phyloP scores from a whole-genome alignment of 2,329 filamentous ascomycete species.

The Diaporthe humulicola region DNA sequence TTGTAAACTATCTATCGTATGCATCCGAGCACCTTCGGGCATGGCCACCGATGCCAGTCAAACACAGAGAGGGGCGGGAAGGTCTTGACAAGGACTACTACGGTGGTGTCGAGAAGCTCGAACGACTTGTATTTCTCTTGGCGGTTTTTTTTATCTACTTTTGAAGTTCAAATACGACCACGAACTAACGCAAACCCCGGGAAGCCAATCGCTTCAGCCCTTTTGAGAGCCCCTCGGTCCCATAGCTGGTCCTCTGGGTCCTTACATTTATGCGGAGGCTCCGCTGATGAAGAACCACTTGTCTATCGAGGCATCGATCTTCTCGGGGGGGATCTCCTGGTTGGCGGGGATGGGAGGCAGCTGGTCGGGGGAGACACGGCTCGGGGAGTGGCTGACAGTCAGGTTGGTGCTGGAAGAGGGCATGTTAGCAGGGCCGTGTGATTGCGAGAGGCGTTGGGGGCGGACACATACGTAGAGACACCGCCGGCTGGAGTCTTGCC shows the following conservation, averaged over 20 bases:
- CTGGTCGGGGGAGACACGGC: slow-evolving; percentile 77
- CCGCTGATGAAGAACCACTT: slow-evolving; percentile 99
- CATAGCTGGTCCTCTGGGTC: background rate
- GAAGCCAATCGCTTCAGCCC: slow-evolving; percentile 16
- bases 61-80: background rate
- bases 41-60: background rate
- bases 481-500: slow-evolving; percentile 86
- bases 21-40: background rate
- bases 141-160: slow-evolving; percentile 27
- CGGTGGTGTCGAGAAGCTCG: background rate
- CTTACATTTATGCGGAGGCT: slow-evolving; percentile 76
- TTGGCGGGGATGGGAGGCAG: slow-evolving; percentile 82
- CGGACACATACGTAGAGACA: slow-evolving; percentile 80
- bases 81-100: background rate
- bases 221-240: background rate
- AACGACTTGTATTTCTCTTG: slow-evolving; percentile 20
- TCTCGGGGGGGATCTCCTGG: slow-evolving; percentile 85
- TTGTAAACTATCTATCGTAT: background rate
- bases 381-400: slow-evolving; percentile 79
- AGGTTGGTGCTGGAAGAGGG: slow-evolving; percentile 77
- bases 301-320: slow-evolving; percentile 96
- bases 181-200: slow-evolving; percentile 19
- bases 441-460: background rate
- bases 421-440: background rate
- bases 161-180: background rate